Evolutionary conservation across 1,284 basidiomycete species (phyloP).

Genomic region (Grifola frondosa): DNA sequence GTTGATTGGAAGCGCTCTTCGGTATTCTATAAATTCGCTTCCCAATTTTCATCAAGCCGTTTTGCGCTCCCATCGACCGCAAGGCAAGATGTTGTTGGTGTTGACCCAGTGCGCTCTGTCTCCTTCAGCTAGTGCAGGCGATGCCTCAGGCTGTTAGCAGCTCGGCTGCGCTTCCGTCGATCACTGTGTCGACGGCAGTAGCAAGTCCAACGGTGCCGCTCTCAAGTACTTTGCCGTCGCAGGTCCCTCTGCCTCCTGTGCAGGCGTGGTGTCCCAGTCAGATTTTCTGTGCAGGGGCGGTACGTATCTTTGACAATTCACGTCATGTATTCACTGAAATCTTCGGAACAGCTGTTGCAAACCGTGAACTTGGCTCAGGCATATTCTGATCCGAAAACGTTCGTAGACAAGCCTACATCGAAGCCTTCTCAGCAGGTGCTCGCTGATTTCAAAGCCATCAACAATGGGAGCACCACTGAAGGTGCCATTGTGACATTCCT

Average conservation of each 20-base stretch:
- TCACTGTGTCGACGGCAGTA: conserved; percentile 55
- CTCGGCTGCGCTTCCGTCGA: conserved; percentile 24
- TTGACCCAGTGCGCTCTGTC: too few relatives aligned
- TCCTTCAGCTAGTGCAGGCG: conserved; percentile 20
- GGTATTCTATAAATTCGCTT: too few relatives aligned
- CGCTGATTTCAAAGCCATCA: conserved; percentile 65
- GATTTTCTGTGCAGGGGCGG: conserved; percentile 80
- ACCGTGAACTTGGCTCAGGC: conserved; percentile 79
- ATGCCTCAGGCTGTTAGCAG: conserved; percentile 23
- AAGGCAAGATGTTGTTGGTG: too few relatives aligned
- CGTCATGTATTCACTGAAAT: background rate
- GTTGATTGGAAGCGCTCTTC: too few relatives aligned
- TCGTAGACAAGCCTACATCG: conserved; percentile 88
- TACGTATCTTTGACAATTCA: conserved; percentile 37
- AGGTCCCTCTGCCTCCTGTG: conserved; percentile 64
- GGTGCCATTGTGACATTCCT: conserved; percentile 70
- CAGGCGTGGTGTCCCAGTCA: conserved; percentile 81
- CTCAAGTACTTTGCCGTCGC: conserved; percentile 59
- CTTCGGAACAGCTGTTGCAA: conserved; percentile 66
- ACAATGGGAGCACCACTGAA: conserved; percentile 45
- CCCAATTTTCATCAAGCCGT: too few relatives aligned
- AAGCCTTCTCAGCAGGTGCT: conserved; percentile 65
- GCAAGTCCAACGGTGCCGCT: conserved; percentile 64
- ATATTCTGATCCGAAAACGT: conserved; percentile 84
- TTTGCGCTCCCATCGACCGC: too few relatives aligned